These are phyloP conservation scores for Areca catechu DNA, from an alignment of 176 grass and related monocot genomes.

Conservation along the genomic window DNA sequence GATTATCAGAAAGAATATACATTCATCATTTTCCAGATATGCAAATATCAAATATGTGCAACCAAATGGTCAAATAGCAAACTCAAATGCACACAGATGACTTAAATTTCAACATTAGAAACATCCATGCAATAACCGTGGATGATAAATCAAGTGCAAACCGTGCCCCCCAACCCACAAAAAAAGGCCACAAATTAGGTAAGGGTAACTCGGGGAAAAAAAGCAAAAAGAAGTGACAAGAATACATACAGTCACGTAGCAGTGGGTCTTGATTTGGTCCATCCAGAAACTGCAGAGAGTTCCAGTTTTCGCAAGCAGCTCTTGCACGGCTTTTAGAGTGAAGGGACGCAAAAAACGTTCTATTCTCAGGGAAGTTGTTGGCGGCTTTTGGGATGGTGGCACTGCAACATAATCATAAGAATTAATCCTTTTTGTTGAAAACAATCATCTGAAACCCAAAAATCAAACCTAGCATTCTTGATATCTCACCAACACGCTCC, in stretches of 20 bases:
- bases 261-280: constrained; percentile 99
- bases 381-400: constrained; percentile 52
- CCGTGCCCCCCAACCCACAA: background rate
- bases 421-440: too few relatives aligned
- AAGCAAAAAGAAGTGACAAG: background rate
- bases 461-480: background rate
- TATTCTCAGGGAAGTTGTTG: constrained; percentile 87
- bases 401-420: constrained; percentile 39
- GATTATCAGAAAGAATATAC: too few relatives aligned
- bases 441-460: too few relatives aligned
- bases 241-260: constrained; percentile 88
- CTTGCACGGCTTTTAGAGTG: constrained; percentile 93
- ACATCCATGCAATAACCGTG: background rate
- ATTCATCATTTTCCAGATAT: too few relatives aligned
- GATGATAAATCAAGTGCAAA: background rate
- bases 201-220: background rate
- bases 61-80: too few relatives aligned
- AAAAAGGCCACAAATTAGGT: background rate
- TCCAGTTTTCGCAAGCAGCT: constrained; percentile 92
- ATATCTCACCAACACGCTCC: constrained; percentile 58
- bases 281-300: constrained; percentile 88
- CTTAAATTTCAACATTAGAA: too few relatives aligned
- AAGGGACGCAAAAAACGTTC: constrained; percentile 91
- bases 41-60: too few relatives aligned
- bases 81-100: too few relatives aligned